Percentiles rank a stretch among this genome's conserved stretches.
Evolutionary conservation across 1,139 yeast genomes (phyloP).

Genomic region (Saccharomyces hybrid): DNA sequence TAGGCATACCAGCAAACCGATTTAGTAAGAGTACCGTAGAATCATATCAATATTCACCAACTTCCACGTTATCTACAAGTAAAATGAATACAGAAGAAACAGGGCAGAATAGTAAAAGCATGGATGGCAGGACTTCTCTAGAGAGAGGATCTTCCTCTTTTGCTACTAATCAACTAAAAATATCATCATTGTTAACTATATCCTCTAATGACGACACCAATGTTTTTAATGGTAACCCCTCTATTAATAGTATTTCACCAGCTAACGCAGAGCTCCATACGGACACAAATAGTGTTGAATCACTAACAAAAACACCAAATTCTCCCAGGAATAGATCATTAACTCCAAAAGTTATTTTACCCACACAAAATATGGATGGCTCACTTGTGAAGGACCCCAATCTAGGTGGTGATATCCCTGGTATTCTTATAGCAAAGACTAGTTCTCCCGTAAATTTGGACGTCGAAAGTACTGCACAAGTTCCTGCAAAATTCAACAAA

Average conservation of each 20-base stretch:
- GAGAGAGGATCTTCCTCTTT: constrained; percentile 4
- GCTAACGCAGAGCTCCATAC: neutral
- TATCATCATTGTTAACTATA: constrained; percentile 7
- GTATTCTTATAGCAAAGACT: constrained; percentile 15
- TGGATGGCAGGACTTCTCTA: neutral
- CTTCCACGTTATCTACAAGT: neutral
- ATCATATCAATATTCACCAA: neutral
- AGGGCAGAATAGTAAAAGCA: constrained; percentile 4
- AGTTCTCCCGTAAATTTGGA: constrained; percentile 16
- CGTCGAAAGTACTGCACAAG: neutral
- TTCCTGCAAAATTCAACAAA: neutral
- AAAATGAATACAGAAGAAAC: neutral
- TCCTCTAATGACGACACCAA: neutral
- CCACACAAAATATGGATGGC: constrained; percentile 15
- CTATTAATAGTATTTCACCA: neutral
- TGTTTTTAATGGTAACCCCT: neutral
- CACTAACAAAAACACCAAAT: neutral
- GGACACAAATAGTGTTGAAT: neutral
- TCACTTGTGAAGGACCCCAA: neutral
- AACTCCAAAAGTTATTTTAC: constrained; percentile 13
- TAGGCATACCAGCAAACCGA: neutral
- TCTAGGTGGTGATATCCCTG: constrained; percentile 6
- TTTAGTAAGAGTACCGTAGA: neutral
- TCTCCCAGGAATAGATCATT: constrained; percentile 1
- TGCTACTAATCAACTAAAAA: constrained; percentile 3